Percentiles rank a stretch among this genome's conserved stretches.
These are phyloP conservation scores for Xylaria palmicola DNA, from an alignment of 495 filamentous ascomycete genomes.

Conservation along the genomic window DNA sequence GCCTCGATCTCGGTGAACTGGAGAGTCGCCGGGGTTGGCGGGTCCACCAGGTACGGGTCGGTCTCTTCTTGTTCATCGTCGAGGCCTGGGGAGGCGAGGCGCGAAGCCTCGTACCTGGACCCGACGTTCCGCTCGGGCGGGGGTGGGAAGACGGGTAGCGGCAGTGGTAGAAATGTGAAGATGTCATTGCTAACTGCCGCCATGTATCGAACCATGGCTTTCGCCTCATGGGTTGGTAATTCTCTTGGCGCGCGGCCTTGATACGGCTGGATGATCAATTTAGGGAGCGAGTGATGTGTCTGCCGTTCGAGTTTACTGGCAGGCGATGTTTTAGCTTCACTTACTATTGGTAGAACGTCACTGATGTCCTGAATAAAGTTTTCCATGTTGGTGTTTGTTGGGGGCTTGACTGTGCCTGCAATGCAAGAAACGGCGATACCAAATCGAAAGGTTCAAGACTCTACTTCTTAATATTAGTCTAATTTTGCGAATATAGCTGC, in stretches of 20 bases:
- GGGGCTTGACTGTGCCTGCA: no score
- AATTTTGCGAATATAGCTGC: no score
- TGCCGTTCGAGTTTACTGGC: background rate
- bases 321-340: background rate
- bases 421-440: no score
- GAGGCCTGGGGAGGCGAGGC: background rate
- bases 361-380: background rate
- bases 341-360: background rate
- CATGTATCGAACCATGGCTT: no score
- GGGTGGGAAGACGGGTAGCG: background rate
- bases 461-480: no score
- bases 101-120: no score
- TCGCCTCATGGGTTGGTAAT: background rate
- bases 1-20: constrained; percentile 18
- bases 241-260: background rate
- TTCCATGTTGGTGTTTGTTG: no score
- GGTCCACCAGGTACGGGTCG: constrained; percentile 23
- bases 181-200: background rate
- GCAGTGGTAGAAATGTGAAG: no score
- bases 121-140: background rate
- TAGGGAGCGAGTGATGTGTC: background rate
- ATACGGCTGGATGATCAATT: background rate
- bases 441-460: no score
- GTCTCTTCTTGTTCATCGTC: background rate
- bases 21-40: background rate